Base-by-base conservation (phyloP, 305 asterid genomes). In the Withania somnifera region DNA sequence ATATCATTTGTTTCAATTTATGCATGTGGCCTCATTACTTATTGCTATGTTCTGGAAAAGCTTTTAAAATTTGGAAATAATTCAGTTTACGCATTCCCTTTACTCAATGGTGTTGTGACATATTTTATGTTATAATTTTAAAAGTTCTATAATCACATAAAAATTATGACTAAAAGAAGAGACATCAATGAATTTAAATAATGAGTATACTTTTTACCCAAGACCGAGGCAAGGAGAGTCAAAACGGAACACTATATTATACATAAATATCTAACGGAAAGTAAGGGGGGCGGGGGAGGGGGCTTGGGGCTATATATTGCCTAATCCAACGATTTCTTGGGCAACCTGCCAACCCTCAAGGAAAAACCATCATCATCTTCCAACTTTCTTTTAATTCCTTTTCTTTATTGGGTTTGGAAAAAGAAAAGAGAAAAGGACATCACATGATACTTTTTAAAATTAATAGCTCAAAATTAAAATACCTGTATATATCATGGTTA, bases 251-350 rank as follows among this genome's bases (percentile, higher is more conserved):
- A 42, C 22, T 57, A 22, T 57, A 58, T 38, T 32, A 66, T 36
- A 64, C n/a, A n/a, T 9, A 45, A 71, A 42, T 71, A 42, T 20
- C 42, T 71, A 42, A 71, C 42, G 36, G 28, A 47, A 52, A 50
- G 50, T 32, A 56, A 68, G 9, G 54, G 11, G 7, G 45, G 34
- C 79, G 10, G 66, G 22, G 42, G 19, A 77, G 63, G 36, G 81
- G 78, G 56, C 75, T 45, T 30, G 66, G 38, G 68, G 36, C n/a
- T 5, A 10, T 57, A 22, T 58, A 58, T 63, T 30, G 60, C 51
- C 71, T 0, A 86, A 82, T 84, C 82, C 87, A 86, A 86, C 75
- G 78, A 34, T 80, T 84, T 84, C 64, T 84, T 78, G 80, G 76
- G 53, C 69, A 84, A 68, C 80, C 77, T 71, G 19, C 82, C 85